These are phyloP conservation scores for Paralagenidium karlingii DNA, from an alignment of 352 stramenopile species.

Conservation along the genomic window DNA sequence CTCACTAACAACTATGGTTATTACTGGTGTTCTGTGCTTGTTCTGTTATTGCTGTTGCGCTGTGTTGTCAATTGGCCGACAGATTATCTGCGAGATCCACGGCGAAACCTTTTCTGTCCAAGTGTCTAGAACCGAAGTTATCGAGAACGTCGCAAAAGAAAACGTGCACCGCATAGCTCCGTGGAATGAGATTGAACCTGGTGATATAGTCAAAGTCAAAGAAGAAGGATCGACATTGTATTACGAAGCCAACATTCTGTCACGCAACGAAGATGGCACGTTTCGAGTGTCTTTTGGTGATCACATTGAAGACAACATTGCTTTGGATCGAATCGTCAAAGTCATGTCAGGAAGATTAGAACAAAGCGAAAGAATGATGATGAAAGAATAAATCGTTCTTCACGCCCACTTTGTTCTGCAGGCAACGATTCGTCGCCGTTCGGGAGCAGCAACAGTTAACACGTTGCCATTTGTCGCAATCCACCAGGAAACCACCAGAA, in stretches of 20 bases:
- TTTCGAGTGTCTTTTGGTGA: constrained; percentile 55
- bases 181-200: constrained; percentile 51
- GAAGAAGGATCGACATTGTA: constrained; percentile 41
- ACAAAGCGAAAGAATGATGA: constrained; percentile 66
- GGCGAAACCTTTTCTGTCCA: constrained; percentile 32
- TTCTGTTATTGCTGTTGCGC: too few relatives aligned
- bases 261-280: constrained; percentile 30
- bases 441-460: too few relatives aligned
- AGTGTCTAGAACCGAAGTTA: constrained; percentile 31
- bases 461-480: too few relatives aligned
- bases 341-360: constrained; percentile 52
- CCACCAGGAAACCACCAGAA: too few relatives aligned
- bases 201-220: constrained; percentile 51
- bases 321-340: constrained; percentile 30
- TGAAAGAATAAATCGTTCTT: constrained; percentile 31
- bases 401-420: too few relatives aligned
- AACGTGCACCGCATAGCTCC: constrained; percentile 41
- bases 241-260: constrained; percentile 41
- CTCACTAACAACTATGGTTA: too few relatives aligned
- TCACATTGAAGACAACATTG: constrained; percentile 36
- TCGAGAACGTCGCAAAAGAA: constrained; percentile 18
- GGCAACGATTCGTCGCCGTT: too few relatives aligned
- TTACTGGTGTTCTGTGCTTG: too few relatives aligned
- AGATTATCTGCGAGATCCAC: constrained; percentile 38
- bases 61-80: too few relatives aligned